phyloP scores from a whole-genome alignment of 768 basidiomycete genomes.

The Tephrocybe sp. region DNA sequence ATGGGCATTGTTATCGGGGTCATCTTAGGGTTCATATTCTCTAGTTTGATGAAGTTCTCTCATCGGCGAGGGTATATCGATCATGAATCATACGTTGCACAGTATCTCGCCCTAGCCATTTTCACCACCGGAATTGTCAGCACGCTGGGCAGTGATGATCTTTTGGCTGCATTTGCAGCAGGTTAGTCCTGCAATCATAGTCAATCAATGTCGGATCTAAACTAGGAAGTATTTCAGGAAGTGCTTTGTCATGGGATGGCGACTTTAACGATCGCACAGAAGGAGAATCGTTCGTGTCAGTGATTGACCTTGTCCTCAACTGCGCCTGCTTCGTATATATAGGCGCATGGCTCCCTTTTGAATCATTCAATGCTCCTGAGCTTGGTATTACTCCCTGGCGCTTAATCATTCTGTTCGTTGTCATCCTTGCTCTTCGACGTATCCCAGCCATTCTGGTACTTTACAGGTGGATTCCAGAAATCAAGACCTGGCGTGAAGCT shows the following conservation, averaged over 20 bases:
- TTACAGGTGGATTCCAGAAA: conserved; percentile 87
- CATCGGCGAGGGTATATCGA: too few relatives aligned
- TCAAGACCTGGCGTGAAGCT: conserved; percentile 81
- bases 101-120: conserved; percentile 15
- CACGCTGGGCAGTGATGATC: conserved; percentile 81
- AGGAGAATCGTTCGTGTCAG: conserved; percentile 84
- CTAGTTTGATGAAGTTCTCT: conserved; percentile 60
- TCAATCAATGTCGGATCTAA: not conserved
- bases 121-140: conserved; percentile 76
- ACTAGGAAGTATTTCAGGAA: not conserved
- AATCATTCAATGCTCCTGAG: conserved; percentile 50
- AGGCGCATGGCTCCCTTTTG: conserved; percentile 74
- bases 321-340: conserved; percentile 41
- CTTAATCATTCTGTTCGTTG: conserved; percentile 63
- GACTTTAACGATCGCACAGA: conserved; percentile 81
- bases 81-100: too few relatives aligned
- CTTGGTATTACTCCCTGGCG: conserved; percentile 71
- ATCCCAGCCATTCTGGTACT: conserved; percentile 77
- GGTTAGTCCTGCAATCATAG: conserved; percentile 36
- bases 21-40: conserved; percentile 59
- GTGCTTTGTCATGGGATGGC: conserved; percentile 85
- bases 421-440: conserved; percentile 72
- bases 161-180: conserved; percentile 85
- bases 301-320: conserved; percentile 85
- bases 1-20: conserved; percentile 73